A percentile compares a stretch with the other conserved stretches of the same genome.
phyloP scores from a whole-genome alignment of 2,329 filamentous ascomycete species.

The Aspergillus bombycis region DNA sequence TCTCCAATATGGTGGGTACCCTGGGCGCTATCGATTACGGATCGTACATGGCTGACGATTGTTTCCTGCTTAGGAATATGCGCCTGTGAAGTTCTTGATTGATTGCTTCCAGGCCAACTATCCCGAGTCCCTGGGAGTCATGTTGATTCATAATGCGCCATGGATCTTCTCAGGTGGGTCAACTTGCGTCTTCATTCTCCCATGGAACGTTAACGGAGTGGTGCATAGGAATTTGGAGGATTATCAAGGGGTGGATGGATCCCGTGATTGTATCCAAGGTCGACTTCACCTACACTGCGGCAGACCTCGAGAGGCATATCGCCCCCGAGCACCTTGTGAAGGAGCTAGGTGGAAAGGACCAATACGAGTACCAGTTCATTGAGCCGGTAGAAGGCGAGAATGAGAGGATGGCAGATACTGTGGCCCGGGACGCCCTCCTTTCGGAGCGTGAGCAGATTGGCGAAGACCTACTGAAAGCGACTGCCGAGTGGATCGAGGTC shows the following conservation, averaged over 20 bases:
- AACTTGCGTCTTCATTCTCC: too few species aligned
- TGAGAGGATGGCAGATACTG: neutral
- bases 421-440: neutral
- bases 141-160: conserved; percentile 90
- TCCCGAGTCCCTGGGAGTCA: conserved; percentile 85
- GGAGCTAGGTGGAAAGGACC: neutral
- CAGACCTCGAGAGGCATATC: conserved; percentile 77
- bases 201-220: neutral
- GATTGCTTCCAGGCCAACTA: conserved; percentile 98
- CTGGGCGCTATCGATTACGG: neutral
- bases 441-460: neutral
- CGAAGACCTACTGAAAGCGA: neutral
- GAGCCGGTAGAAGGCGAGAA: neutral
- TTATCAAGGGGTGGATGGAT: conserved; percentile 93
- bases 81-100: conserved; percentile 97
- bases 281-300: conserved; percentile 78
- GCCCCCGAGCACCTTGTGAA: conserved; percentile 32
- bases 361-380: neutral
- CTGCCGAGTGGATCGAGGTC: neutral
- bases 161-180: conserved; percentile 57
- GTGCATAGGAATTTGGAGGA: conserved; percentile 74
- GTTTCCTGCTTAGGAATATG: conserved; percentile 67
- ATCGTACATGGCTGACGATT: neutral
- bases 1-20: neutral
- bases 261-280: conserved; percentile 93